Conservation (phyloP, 2,329 filamentous ascomycete species). For the Ophiostoma triangulosporum region DNA sequence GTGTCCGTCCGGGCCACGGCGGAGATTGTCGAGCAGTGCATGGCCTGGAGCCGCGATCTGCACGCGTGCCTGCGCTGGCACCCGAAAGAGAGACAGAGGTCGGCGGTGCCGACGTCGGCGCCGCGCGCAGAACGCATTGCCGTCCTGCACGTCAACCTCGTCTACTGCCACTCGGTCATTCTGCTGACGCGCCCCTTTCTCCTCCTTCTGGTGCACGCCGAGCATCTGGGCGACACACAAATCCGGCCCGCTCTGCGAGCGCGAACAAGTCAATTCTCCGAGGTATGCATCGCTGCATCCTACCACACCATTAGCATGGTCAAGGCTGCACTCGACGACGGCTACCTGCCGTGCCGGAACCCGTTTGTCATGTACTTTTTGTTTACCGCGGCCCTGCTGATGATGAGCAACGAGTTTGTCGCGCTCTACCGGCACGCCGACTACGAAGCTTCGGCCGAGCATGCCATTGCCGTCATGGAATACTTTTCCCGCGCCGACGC, state of each 20-base stretch:
- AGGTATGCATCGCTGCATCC: constrained; percentile 36
- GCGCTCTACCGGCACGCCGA: constrained; percentile 31
- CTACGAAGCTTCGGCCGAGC: constrained; percentile 26
- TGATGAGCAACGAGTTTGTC: constrained; percentile 44
- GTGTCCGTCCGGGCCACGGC: constrained; percentile 44
- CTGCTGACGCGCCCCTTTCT: constrained; percentile 53
- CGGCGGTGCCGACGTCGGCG: constrained; percentile 18
- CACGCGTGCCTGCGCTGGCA: constrained; percentile 36
- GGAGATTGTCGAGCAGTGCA: constrained; percentile 40
- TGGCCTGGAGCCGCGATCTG: constrained; percentile 35
- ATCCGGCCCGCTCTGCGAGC: constrained; percentile 20
- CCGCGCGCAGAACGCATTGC: constrained; percentile 36
- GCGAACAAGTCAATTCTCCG: constrained; percentile 27
- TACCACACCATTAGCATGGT: constrained; percentile 36
- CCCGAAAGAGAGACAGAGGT: constrained; percentile 23
- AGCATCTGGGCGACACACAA: not conserved
- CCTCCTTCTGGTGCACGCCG: constrained; percentile 36
- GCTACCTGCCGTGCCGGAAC: constrained; percentile 36
- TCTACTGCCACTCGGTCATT: constrained; percentile 49
- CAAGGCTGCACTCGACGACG: constrained; percentile 28
- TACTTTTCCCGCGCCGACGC: constrained; percentile 35
- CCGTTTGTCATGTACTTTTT: constrained; percentile 47
- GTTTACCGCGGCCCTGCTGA: constrained; percentile 39
- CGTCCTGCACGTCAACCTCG: constrained; percentile 47
- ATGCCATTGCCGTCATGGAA: constrained; percentile 33